These are phyloP conservation scores for Coffea eugenioides DNA, from an alignment of 257 asterid genomes.

Conservation along the genomic window DNA sequence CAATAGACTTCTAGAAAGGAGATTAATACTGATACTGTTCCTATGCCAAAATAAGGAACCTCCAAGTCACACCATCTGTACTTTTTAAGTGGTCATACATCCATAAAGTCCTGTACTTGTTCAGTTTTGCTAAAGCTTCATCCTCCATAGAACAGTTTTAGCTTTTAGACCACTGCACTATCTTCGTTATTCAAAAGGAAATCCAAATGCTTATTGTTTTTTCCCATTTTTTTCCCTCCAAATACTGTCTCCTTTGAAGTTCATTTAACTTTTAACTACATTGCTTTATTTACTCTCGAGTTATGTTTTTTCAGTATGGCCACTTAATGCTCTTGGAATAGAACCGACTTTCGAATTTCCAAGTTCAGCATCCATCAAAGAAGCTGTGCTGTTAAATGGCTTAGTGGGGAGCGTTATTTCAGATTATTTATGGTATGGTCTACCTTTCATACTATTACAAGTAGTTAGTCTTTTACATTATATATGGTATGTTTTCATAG, in stretches of 20 bases:
- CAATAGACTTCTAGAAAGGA: not conserved
- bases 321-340: slow-evolving; percentile 63
- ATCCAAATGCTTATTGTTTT: not conserved
- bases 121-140: not conserved
- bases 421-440: slow-evolving; percentile 68
- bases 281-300: not conserved
- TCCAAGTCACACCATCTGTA: not conserved
- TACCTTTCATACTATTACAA: not conserved
- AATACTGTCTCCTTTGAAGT: not conserved
- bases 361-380: slow-evolving; percentile 50
- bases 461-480: not conserved
- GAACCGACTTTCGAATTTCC: slow-evolving; percentile 73
- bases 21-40: not conserved
- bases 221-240: too few relatives aligned
- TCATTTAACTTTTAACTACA: not conserved
- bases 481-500: not conserved
- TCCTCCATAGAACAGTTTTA: too few relatives aligned
- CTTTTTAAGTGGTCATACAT: not conserved
- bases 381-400: slow-evolving; percentile 64
- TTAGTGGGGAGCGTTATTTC: slow-evolving; percentile 71
- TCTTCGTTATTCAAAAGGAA: not conserved
- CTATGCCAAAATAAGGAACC: not conserved
- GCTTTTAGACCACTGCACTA: too few relatives aligned
- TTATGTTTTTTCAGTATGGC: slow-evolving; percentile 51
- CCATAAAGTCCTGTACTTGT: not conserved